Percentiles rank a stretch among this genome's conserved stretches.
Conservation (phyloP, 768 basidiomycete genomes). For the Leccinum fibrillosum region DNA sequence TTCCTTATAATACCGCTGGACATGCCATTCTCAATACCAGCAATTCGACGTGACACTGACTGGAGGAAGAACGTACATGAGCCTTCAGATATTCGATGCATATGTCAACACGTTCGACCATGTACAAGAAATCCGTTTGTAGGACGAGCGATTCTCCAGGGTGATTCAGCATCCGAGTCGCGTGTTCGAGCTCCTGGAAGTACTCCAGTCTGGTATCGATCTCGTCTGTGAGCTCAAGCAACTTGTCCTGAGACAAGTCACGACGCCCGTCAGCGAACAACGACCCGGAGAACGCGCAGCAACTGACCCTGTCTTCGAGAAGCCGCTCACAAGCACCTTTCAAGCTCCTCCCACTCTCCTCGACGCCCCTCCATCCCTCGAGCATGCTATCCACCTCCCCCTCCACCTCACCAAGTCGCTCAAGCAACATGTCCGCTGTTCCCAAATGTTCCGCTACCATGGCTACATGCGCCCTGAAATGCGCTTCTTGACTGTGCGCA, state of each 20-base stretch:
- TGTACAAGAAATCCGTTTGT: conserved; percentile 87
- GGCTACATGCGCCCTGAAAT: conserved; percentile 83
- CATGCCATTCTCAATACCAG: conserved; percentile 1
- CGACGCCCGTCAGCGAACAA: background rate
- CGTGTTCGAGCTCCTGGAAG: conserved; percentile 91
- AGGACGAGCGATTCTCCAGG: conserved; percentile 91
- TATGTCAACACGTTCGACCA: conserved; percentile 94
- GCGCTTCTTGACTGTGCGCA: conserved; percentile 89
- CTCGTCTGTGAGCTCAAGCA: conserved; percentile 78
- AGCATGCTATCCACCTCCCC: conserved; percentile 76
- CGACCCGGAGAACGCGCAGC: background rate
- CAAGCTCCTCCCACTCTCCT: conserved; percentile 87
- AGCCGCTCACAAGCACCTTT: conserved; percentile 90
- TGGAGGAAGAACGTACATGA: conserved; percentile 56
- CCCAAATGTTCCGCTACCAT: conserved; percentile 72
- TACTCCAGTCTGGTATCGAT: conserved; percentile 82
- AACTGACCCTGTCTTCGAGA: conserved; percentile 81
- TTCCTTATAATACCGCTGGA: conserved; percentile 85
- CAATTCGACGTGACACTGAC: background rate
- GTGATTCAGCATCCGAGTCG: conserved; percentile 90
- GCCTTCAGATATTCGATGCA: conserved; percentile 87
- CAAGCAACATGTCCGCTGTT: conserved; percentile 73
- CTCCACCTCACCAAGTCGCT: conserved; percentile 71
- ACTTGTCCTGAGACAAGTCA: conserved; percentile 52
- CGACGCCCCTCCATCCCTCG: conserved; percentile 81